Conservation (phyloP, 306 rosid species). For the Trifolium subterraneum region DNA sequence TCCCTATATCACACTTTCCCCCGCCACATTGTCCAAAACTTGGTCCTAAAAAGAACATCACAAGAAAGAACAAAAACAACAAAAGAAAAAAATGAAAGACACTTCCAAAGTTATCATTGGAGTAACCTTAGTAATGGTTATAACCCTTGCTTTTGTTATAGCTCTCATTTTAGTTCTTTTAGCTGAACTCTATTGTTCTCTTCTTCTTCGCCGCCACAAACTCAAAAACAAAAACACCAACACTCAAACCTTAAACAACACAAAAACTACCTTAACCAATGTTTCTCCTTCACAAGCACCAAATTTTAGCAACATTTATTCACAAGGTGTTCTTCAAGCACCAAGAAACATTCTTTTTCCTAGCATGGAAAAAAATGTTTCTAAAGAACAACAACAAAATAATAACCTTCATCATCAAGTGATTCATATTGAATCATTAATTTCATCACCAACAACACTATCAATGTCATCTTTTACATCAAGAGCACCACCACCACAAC, state of each 20-base stretch:
- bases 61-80: not conserved
- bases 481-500: slow-evolving; percentile 38
- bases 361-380: slow-evolving; percentile 26
- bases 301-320: slow-evolving; percentile 51
- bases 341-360: slow-evolving; percentile 81
- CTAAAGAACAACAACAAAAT: slow-evolving; percentile 23
- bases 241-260: slow-evolving; percentile 20
- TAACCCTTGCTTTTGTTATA: slow-evolving; percentile 77
- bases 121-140: slow-evolving; percentile 84
- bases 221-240: slow-evolving; percentile 48
- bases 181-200: slow-evolving; percentile 93
- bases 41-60: slow-evolving; percentile 9
- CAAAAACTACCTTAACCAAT: slow-evolving; percentile 6
- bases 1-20: slow-evolving; percentile 40
- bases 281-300: slow-evolving; percentile 18
- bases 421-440: slow-evolving; percentile 52
- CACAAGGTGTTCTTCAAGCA: slow-evolving; percentile 82
- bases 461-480: slow-evolving; percentile 49
- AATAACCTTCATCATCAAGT: slow-evolving; percentile 51
- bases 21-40: not conserved
- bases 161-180: slow-evolving; percentile 80
- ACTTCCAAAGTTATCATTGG: slow-evolving; percentile 89
- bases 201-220: slow-evolving; percentile 78
- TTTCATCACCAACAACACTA: slow-evolving; percentile 35
- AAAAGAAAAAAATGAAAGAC: slow-evolving; percentile 53